Percentiles rank a stretch among this genome's conserved stretches.
These are phyloP conservation scores for Eruca vesicaria DNA, from an alignment of 441 rosid species.

Conservation along the genomic window DNA sequence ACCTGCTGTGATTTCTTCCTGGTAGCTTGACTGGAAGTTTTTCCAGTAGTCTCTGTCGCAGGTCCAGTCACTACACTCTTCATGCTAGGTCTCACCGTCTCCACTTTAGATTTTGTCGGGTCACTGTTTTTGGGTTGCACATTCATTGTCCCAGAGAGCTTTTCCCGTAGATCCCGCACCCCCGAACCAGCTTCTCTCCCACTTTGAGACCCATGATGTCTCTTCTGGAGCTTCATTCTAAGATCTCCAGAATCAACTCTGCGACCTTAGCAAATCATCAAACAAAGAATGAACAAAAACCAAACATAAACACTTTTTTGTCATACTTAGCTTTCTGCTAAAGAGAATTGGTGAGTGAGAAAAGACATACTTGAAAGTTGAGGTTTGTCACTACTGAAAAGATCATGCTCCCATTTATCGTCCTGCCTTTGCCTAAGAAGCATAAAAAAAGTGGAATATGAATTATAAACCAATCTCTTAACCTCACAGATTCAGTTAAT, in stretches of 20 bases:
- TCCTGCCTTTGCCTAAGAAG: slow-evolving; percentile 85
- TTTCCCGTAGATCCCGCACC: slow-evolving; percentile 77
- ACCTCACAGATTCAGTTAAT: no score
- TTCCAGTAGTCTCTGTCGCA: slow-evolving; percentile 55
- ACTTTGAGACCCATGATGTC: slow-evolving; percentile 50
- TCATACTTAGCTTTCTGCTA: no score
- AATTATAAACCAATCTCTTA: neutral
- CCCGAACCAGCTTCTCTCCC: slow-evolving; percentile 57
- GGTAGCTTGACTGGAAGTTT: slow-evolving; percentile 41
- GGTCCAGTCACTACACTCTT: slow-evolving; percentile 62
- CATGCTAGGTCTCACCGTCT: slow-evolving; percentile 53
- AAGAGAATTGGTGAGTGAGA: no score
- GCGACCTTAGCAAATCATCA: slow-evolving; percentile 63
- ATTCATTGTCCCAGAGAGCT: slow-evolving; percentile 79
- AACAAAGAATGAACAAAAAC: slow-evolving; percentile 43
- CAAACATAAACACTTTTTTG: slow-evolving; percentile 15
- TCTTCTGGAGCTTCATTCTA: slow-evolving; percentile 82
- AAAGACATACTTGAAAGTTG: slow-evolving; percentile 68
- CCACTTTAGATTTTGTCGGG: slow-evolving; percentile 55
- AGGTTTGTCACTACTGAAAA: slow-evolving; percentile 51
- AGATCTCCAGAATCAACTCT: slow-evolving; percentile 76
- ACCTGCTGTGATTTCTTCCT: slow-evolving; percentile 66
- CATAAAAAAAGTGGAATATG: neutral
- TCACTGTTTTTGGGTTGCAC: slow-evolving; percentile 52
- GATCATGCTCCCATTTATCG: slow-evolving; percentile 99